A percentile compares a stretch with the other conserved stretches of the same genome.
Conservation (phyloP, 2,329 filamentous ascomycete species). For the Fusarium veterinarium region DNA sequence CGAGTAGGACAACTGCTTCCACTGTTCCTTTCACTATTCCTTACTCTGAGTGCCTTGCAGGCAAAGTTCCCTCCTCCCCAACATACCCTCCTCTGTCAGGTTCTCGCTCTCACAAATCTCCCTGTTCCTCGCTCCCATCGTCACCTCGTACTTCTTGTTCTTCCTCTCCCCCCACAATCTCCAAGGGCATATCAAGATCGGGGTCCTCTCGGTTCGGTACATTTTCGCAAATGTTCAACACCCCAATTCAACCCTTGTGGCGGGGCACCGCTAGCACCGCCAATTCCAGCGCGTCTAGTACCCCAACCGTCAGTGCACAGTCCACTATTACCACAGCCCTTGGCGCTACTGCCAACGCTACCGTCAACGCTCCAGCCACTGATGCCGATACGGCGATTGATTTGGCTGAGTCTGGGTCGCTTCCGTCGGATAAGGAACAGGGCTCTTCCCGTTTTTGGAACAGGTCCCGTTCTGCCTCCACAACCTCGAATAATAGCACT, state of each 20-base stretch:
- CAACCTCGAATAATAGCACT: constrained; percentile 42
- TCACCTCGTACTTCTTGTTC: constrained; percentile 42
- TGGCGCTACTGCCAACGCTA: constrained; percentile 30
- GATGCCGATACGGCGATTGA: constrained; percentile 23
- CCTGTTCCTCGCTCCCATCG: constrained; percentile 29
- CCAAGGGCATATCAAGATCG: constrained; percentile 46
- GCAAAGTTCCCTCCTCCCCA: constrained; percentile 30
- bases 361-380: constrained; percentile 37
- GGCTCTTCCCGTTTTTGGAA: constrained; percentile 45
- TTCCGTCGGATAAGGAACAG: constrained; percentile 29
- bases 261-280: constrained; percentile 32
- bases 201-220: constrained; percentile 36
- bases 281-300: constrained; percentile 31
- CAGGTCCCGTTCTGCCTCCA: constrained; percentile 42
- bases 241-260: constrained; percentile 42
- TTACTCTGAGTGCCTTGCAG: constrained; percentile 15
- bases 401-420: constrained; percentile 33
- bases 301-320: constrained; percentile 28
- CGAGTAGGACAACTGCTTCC: constrained; percentile 20
- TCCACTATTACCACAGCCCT: constrained; percentile 26
- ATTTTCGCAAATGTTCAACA: constrained; percentile 44
- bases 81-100: constrained; percentile 19
- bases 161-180: constrained; percentile 40
- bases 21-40: constrained; percentile 25
- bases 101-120: constrained; percentile 12